Evolutionary conservation across 352 stramenopile species (phyloP).

Genomic region (Globisporangium canariense): DNA sequence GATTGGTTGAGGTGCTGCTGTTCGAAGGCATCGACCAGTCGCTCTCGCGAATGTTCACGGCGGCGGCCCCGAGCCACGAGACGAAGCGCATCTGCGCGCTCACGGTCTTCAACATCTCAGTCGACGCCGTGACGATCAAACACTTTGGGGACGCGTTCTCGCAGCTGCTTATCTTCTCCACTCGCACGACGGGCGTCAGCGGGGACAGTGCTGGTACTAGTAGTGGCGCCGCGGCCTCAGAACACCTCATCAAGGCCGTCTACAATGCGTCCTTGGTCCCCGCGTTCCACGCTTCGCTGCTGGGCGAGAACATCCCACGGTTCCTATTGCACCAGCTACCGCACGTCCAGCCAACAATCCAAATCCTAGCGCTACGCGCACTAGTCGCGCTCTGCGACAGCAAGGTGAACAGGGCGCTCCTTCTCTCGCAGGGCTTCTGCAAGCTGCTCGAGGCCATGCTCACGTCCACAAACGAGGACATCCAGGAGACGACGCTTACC

Average conservation of each 20-base stretch:
- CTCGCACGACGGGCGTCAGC: constrained; percentile 12
- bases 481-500: constrained; percentile 54
- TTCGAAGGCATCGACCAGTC: constrained; percentile 70
- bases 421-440: constrained; percentile 51
- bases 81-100: constrained; percentile 71
- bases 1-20: constrained; percentile 51
- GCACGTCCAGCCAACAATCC: constrained; percentile 30
- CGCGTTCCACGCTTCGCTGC: constrained; percentile 51
- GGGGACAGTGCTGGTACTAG: too few relatives aligned
- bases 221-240: constrained; percentile 11
- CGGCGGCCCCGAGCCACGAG: constrained; percentile 30
- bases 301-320: constrained; percentile 63
- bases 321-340: constrained; percentile 50
- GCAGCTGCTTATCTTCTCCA: constrained; percentile 45
- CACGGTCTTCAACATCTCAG: constrained; percentile 68
- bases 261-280: constrained; percentile 65
- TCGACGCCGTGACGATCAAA: constrained; percentile 49
- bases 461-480: constrained; percentile 26
- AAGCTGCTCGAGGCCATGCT: constrained; percentile 49
- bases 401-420: constrained; percentile 38
- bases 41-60: constrained; percentile 42
- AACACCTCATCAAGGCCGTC: constrained; percentile 61
- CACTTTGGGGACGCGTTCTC: constrained; percentile 63
- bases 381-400: constrained; percentile 54
- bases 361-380: constrained; percentile 44